A percentile compares a stretch with the other conserved stretches of the same genome.
Conservation (phyloP, 2,329 filamentous ascomycete genomes). For the Colletotrichum liaoningense region DNA sequence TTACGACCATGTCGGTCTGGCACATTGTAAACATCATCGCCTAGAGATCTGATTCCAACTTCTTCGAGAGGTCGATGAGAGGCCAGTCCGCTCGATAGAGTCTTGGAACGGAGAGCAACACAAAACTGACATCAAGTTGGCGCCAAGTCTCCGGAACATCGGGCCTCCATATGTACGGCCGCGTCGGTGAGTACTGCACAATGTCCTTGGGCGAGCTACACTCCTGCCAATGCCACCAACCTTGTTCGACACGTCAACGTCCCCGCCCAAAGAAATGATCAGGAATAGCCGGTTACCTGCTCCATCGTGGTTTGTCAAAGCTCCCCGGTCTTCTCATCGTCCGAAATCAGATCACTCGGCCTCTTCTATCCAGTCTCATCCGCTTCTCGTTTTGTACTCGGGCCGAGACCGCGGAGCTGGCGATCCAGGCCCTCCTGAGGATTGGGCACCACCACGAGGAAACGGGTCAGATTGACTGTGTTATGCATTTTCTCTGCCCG, state of each 20-base stretch:
- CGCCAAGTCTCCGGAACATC: neutral
- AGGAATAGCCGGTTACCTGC: neutral
- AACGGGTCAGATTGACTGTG: neutral
- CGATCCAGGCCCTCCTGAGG: neutral
- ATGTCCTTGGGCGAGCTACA: neutral
- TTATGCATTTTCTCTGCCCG: neutral
- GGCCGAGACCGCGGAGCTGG: conserved; percentile 18
- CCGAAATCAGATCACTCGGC: neutral
- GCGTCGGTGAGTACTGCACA: neutral
- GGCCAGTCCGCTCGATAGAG: neutral
- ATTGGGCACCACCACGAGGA: neutral
- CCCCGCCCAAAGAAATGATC: neutral
- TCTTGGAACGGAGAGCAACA: neutral
- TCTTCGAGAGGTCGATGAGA: neutral
- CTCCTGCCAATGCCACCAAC: neutral
- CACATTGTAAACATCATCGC: neutral
- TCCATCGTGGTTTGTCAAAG: neutral
- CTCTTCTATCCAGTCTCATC: neutral
- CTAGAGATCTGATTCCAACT: neutral
- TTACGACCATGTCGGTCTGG: neutral
- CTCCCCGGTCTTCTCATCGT: neutral
- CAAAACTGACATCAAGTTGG: neutral
- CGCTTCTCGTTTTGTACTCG: neutral
- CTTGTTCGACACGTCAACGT: neutral
- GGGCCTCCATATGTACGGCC: neutral